Percentiles rank a stretch among this genome's conserved stretches.
Evolutionary conservation across 2,329 filamentous ascomycete genomes (phyloP).

Genomic region (Leptographium procerum): DNA sequence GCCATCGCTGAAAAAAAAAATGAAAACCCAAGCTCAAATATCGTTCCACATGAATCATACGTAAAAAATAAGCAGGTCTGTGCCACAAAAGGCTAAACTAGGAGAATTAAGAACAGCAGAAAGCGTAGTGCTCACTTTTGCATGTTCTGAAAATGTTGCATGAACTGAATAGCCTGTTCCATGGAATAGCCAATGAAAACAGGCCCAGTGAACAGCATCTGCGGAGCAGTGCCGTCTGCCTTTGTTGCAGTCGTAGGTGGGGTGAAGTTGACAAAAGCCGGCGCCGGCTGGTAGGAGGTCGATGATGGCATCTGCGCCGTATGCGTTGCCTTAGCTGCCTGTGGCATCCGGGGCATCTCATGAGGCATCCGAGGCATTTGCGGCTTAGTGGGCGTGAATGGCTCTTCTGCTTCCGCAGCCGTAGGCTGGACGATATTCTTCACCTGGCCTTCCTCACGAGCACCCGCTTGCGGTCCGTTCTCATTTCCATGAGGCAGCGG

Average conservation of each 20-base stretch:
- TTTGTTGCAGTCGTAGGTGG: not conserved
- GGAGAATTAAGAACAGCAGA: not conserved
- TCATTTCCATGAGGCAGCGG: not conserved
- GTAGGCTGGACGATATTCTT: not conserved
- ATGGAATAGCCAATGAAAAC: slow-evolving; percentile 88
- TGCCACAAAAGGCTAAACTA: not conserved
- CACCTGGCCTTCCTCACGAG: not conserved
- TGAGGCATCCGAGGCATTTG: slow-evolving; percentile 2
- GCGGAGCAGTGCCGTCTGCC: slow-evolving; percentile 24
- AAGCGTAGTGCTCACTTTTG: slow-evolving; percentile 2
- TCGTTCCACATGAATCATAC: slow-evolving; percentile 4
- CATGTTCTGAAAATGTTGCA: slow-evolving; percentile 45
- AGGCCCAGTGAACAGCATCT: slow-evolving; percentile 83
- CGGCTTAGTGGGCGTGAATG: not conserved
- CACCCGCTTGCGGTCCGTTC: not conserved
- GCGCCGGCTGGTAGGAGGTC: slow-evolving; percentile 14
- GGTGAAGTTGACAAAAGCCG: slow-evolving; percentile 37
- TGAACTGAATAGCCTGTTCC: slow-evolving; percentile 66
- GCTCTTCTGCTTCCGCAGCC: not conserved
- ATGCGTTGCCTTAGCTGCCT: not conserved
- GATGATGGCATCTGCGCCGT: slow-evolving; percentile 6
- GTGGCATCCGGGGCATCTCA: slow-evolving; percentile 13
- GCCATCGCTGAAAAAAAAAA: not conserved
- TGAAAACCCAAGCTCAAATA: not conserved
- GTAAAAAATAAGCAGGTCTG: not conserved